Conservation (phyloP, 768 basidiomycete species). For the Tephrocybe sp. region DNA sequence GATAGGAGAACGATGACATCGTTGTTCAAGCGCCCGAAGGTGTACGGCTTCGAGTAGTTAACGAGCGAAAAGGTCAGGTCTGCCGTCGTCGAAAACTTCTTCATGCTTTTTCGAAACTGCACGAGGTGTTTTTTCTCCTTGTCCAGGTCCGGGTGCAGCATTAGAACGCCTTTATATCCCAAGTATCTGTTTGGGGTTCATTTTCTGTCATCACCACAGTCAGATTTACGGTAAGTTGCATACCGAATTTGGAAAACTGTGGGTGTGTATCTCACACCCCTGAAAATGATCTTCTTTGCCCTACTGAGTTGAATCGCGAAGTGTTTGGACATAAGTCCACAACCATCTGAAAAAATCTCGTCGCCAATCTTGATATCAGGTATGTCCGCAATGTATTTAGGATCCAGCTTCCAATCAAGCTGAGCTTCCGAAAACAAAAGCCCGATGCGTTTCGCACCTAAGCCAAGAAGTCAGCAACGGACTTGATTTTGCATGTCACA, state of each 20-base stretch:
- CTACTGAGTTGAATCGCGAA: slow-evolving; percentile 53
- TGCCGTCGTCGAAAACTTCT: slow-evolving; percentile 56
- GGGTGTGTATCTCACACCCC: slow-evolving; percentile 56
- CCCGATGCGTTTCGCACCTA: slow-evolving; percentile 70
- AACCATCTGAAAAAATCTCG: slow-evolving; percentile 66
- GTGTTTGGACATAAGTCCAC: slow-evolving; percentile 56
- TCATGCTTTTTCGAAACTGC: slow-evolving; percentile 68
- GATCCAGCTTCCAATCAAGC: slow-evolving; percentile 54
- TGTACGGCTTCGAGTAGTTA: slow-evolving; percentile 58
- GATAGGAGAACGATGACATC: slow-evolving; percentile 66
- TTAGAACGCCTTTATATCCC: slow-evolving; percentile 72
- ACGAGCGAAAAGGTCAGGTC: slow-evolving; percentile 68
- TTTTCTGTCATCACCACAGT: too few species aligned
- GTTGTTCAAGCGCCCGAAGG: slow-evolving; percentile 67
- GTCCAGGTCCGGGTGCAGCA: slow-evolving; percentile 63
- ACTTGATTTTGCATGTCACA: neutral
- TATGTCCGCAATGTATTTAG: slow-evolving; percentile 49
- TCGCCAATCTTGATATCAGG: slow-evolving; percentile 55
- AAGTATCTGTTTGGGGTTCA: slow-evolving; percentile 42
- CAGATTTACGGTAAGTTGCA: neutral
- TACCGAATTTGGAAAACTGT: slow-evolving; percentile 65
- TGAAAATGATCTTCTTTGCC: slow-evolving; percentile 52
- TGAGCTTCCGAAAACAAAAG: slow-evolving; percentile 64
- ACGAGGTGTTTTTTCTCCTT: slow-evolving; percentile 41
- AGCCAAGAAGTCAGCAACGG: neutral